Evolutionary conservation across 2,329 filamentous ascomycete species (phyloP).

Genomic region (Penicillium sumatraense): DNA sequence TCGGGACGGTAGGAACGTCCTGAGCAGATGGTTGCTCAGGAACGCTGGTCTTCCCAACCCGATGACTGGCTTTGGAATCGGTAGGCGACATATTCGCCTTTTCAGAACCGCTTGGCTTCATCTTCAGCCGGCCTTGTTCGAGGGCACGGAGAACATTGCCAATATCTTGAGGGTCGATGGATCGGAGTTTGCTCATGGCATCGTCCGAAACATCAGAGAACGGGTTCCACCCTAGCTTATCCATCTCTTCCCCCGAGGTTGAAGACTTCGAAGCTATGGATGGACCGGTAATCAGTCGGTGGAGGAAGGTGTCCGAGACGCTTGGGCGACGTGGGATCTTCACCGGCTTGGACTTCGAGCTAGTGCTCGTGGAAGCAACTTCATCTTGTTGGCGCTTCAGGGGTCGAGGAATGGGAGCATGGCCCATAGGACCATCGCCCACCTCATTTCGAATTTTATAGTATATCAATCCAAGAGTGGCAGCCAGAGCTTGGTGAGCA

Average conservation of each 20-base stretch:
- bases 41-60: conserved; percentile 21
- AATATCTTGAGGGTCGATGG: conserved; percentile 42
- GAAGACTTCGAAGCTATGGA: conserved; percentile 34
- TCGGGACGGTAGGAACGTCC: conserved; percentile 27
- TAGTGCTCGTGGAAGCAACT: conserved; percentile 33
- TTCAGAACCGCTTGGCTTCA: conserved; percentile 41
- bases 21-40: conserved; percentile 8
- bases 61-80: conserved; percentile 33
- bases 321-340: conserved; percentile 41
- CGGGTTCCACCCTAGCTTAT: conserved; percentile 31
- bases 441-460: conserved; percentile 48
- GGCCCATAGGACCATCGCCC: conserved; percentile 35
- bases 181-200: conserved; percentile 42
- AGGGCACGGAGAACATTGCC: conserved; percentile 39
- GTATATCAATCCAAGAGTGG: conserved; percentile 45
- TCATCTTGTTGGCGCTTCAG: conserved; percentile 44
- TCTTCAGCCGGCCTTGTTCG: conserved; percentile 39
- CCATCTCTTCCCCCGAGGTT: conserved; percentile 16
- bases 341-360: conserved; percentile 39
- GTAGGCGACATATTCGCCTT: conserved; percentile 37
- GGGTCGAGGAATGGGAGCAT: conserved; percentile 33
- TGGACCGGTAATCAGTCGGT: conserved; percentile 37
- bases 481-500: conserved; percentile 46
- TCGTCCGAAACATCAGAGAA: conserved; percentile 44
- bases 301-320: conserved; percentile 36